Conservation (phyloP, 257 asterid genomes). For the Nicotiana paniculata region DNA sequence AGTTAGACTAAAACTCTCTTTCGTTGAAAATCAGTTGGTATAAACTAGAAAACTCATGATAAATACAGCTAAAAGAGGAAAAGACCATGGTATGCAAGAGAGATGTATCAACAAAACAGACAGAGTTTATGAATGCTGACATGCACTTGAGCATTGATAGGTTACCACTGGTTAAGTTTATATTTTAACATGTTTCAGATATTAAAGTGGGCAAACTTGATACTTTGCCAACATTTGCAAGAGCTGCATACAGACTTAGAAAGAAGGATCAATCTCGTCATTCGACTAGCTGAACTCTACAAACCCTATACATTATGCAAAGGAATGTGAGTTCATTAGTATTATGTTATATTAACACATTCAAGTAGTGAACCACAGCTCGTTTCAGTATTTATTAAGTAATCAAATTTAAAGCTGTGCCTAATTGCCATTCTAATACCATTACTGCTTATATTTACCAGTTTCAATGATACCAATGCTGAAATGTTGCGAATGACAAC, state of each 20-base stretch:
- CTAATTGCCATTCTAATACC: not conserved
- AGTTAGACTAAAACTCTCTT: no score
- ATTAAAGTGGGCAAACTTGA: constrained; percentile 12
- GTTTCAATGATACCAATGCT: not conserved
- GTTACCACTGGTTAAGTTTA: not conserved
- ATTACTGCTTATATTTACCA: not conserved
- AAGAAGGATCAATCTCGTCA: not conserved
- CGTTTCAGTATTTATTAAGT: not conserved
- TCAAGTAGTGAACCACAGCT: no score
- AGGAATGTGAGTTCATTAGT: constrained; percentile 12
- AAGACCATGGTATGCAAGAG: not conserved
- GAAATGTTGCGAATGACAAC: not conserved
- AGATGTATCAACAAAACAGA: not conserved
- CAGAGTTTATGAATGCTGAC: not conserved
- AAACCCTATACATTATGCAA: constrained; percentile 10
- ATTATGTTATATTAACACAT: no score
- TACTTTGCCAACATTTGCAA: constrained; percentile 9
- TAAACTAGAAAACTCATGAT: not conserved
- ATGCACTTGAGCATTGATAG: not conserved
- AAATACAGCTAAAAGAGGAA: not conserved
- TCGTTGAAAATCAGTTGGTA: not conserved
- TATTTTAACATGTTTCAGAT: not conserved
- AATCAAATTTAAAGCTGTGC: not conserved
- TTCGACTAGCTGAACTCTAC: constrained; percentile 12
- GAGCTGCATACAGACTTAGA: not conserved